phyloP scores from a whole-genome alignment of 1,284 basidiomycete genomes.

The Tylopilus sp. region DNA sequence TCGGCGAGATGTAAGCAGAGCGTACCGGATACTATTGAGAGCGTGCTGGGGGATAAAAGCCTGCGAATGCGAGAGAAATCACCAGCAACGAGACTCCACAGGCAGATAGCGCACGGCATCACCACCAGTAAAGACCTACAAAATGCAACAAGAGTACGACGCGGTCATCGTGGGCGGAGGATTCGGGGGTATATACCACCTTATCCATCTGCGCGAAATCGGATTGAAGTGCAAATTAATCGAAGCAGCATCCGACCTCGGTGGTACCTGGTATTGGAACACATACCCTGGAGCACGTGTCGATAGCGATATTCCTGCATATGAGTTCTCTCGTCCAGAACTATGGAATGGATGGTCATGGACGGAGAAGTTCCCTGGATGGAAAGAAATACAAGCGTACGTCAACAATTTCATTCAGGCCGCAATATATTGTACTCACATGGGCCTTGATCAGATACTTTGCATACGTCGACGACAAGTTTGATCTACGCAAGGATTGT shows the following conservation, averaged over 20 bases:
- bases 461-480: conserved; percentile 11
- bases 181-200: conserved; percentile 17
- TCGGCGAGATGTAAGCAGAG: no score
- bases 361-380: conserved; percentile 21
- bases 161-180: conserved; percentile 21
- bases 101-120: not conserved
- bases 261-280: conserved; percentile 22
- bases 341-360: conserved; percentile 23
- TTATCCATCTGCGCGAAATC: conserved; percentile 12
- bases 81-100: not conserved
- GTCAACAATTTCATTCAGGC: not conserved
- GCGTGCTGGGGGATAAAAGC: not conserved
- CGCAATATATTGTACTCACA: not conserved
- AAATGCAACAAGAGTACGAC: conserved; percentile 16
- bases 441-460: conserved; percentile 11
- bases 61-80: not conserved
- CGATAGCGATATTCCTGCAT: conserved; percentile 17
- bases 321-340: conserved; percentile 18
- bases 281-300: conserved; percentile 21
- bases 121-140: not conserved
- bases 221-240: conserved; percentile 20
- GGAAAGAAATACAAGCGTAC: conserved; percentile 14
- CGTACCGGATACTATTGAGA: not conserved
- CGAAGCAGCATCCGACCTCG: conserved; percentile 19
- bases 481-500: conserved; percentile 17